Evolutionary conservation across 768 basidiomycete species (phyloP), one percentile per base, ranked within the genome.

Genomic region (Exsudoporus frostii): DNA sequence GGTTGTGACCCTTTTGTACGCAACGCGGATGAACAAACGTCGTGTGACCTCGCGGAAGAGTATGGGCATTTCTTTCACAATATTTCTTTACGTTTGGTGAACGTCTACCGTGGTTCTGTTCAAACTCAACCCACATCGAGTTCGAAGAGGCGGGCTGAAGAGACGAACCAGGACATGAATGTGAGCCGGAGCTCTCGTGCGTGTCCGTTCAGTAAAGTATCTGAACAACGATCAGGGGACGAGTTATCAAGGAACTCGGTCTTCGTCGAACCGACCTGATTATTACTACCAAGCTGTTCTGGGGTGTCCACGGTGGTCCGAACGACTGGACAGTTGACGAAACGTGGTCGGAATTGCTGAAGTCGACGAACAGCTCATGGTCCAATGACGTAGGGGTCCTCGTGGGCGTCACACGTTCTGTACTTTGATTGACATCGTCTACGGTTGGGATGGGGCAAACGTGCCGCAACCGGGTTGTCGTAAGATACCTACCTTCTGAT

Each of bases 251-350:
- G 24, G 53, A 45, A 29, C 53, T 54, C 13, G 53, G 32, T 27
- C 51, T 45, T 27, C 51, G 43, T 33, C 51, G 54, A 22, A 54
- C 54, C 25, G 43, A 54, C 19, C n/a, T 45, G 43, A 45, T 54
- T 20, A 54, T 54, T 20, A 54, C 42, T 7, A 54, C 43, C 5
- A 54, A 45, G 25, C 17, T 54, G 17, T 54, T 54, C 19, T 54
- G 53, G 53, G 53, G 36, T 5, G 9, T 43, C 17, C 41, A 29
- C 22, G 19, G 13, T 27, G 52, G 54, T 14, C 51, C 51, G 3
- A 54, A 54, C 5, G 38, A 29, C 20, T 15, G 48, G 27, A 7
- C 36, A 17, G 34, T 3, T 48, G 34, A 7, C 7, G 9, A 51
- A 51, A 51, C 36, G 46, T 9, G 29, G 46, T n/a, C 33, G 50